Base-by-base conservation (phyloP, 2,329 filamentous ascomycete species). In the Macrophomina pseudophaseolina region DNA sequence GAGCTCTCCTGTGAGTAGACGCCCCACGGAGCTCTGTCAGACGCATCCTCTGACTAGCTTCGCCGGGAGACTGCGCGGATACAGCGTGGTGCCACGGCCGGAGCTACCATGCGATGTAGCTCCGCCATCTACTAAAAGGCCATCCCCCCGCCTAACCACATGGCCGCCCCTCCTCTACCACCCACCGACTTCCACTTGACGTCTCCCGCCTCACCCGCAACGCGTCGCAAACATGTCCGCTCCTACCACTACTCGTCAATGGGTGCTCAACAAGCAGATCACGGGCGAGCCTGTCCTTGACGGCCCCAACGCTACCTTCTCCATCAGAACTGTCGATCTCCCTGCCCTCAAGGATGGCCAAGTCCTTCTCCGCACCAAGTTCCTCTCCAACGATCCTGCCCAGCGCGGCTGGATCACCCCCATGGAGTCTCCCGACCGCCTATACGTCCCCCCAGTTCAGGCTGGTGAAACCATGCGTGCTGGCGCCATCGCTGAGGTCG, bases 401-500 rank as follows among this genome's bases (percentile, higher is more conserved):
- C 83, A 85, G 71, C 80, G 84, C 64, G 53, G 53, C n/a, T 66
- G 64, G 64, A 66, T 66, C 28, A 28, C 52, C 14, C 44, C 52
- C 11, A 16, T 30, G 18, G 28, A 28, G 18, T 28, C 63, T 8
- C 14, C 60, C 18, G 64, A 66, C 32, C 80, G 86, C 35, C 86
- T 89, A 1, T 93, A 93, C 77, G 75, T 91, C 1, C 87, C 89
- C 0, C 89, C 90, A 7, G 89, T 93, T 33, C 80, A 88, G 69
- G 85, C 90, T 68, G 89, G 88, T 71, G 87, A 87, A 67, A 81
- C 85, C 40, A 93, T 93, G 90, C 88, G 89, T 71, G 89, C 89
- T 44, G 75, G 76, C 28, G 83, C 82, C 68, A 85, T 91, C 67
- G 85, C 84, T 64, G 85, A 88, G 49, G 84, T 93, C 42, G 73